Evolutionary conservation across 192 early-diverging fungal species (phyloP).

Genomic region (Fimicolochytrium jonesii): DNA sequence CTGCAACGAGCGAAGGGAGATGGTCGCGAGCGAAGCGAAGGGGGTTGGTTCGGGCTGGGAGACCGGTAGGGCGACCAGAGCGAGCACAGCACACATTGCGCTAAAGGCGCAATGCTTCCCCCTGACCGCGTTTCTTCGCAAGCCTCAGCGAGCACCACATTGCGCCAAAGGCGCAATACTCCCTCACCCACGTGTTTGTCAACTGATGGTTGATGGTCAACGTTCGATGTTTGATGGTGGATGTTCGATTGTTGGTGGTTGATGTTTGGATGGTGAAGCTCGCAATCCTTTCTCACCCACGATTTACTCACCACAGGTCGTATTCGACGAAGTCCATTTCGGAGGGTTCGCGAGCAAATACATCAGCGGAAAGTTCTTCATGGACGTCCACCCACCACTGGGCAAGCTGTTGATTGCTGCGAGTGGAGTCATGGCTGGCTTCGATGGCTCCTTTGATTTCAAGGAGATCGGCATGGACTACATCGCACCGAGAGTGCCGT

Average conservation of each 20-base stretch:
- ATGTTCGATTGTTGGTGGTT: too few relatives aligned
- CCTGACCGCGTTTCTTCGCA: too few relatives aligned
- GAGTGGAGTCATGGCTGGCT: conserved; percentile 42
- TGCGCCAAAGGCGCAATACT: too few relatives aligned
- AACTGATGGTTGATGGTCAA: not conserved
- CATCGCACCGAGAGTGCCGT: conserved; percentile 76
- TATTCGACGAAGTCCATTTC: conserved; percentile 52
- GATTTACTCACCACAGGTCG: conserved; percentile 22
- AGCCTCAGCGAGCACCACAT: too few relatives aligned
- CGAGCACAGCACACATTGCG: too few relatives aligned
- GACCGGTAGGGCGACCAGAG: too few relatives aligned
- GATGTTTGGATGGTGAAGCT: too few relatives aligned
- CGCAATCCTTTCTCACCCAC: not conserved
- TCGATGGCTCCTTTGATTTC: conserved; percentile 47
- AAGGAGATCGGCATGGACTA: conserved; percentile 88
- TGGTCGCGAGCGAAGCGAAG: not conserved
- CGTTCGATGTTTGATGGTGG: too few relatives aligned
- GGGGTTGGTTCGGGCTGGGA: too few relatives aligned
- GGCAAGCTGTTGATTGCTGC: conserved; percentile 46
- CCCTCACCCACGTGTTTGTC: too few relatives aligned
- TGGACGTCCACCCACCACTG: conserved; percentile 56
- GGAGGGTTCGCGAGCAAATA: conserved; percentile 48
- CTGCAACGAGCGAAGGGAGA: not conserved
- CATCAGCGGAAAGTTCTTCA: conserved; percentile 47
- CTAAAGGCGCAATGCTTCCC: too few relatives aligned